A percentile compares a stretch with the other conserved stretches of the same genome.
These are phyloP conservation scores for Groenewaldozyma sp. DNA, from an alignment of 1,139 yeast genomes.

Conservation along the genomic window DNA sequence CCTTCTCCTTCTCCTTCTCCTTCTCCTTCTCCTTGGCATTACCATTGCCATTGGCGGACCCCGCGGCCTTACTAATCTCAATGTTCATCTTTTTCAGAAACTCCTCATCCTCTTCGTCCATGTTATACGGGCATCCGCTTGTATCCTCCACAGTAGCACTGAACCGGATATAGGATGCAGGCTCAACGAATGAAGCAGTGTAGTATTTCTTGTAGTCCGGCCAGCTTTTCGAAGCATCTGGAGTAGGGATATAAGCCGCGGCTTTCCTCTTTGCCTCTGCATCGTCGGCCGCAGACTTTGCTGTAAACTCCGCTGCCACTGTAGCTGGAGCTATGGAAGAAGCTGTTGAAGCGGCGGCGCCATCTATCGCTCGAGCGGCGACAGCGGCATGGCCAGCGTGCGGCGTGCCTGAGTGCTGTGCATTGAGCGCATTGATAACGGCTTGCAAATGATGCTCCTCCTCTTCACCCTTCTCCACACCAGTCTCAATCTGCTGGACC, in stretches of 20 bases:
- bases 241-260: slow-evolving; percentile 87
- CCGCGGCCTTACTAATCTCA: slow-evolving; percentile 14
- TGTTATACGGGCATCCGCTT: slow-evolving; percentile 72
- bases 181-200: slow-evolving; percentile 56
- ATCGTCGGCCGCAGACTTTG: slow-evolving; percentile 20
- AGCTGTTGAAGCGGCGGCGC: slow-evolving; percentile 43
- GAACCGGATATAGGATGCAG: slow-evolving; percentile 74
- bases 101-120: slow-evolving; percentile 83
- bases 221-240: slow-evolving; percentile 87
- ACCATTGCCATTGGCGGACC: slow-evolving; percentile 34
- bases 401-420: slow-evolving; percentile 16
- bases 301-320: slow-evolving; percentile 3
- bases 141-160: slow-evolving; percentile 96
- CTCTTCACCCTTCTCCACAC: slow-evolving; percentile 96
- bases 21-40: slow-evolving; percentile 66
- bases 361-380: slow-evolving; percentile 35
- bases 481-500: slow-evolving; percentile 85
- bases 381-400: slow-evolving; percentile 19
- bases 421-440: slow-evolving; percentile 69
- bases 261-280: slow-evolving; percentile 35
- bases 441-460: slow-evolving; percentile 94
- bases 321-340: no score
- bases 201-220: slow-evolving; percentile 64
- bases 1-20: slow-evolving; percentile 34
- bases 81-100: slow-evolving; percentile 42